Base-by-base conservation (phyloP, 305 asterid species). In the Fraxinus velutina region DNA sequence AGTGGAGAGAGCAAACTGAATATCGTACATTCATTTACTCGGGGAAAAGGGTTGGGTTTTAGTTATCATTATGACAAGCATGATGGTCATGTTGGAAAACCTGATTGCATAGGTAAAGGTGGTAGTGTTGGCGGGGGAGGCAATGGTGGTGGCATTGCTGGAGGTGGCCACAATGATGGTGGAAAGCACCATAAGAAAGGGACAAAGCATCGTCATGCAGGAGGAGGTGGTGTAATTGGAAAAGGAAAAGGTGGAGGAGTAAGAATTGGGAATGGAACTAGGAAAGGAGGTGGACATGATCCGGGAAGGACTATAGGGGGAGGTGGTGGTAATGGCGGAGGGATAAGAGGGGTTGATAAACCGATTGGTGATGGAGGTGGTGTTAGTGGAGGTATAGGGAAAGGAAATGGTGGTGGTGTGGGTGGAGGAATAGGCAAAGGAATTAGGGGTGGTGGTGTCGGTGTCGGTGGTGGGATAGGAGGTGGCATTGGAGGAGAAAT, bases 101-200 rank as follows among this genome's bases (percentile, higher is more conserved):
- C 86, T 75, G 88, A 83, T 66, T 87, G 90, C 22, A 6, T 72
- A 19, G 87, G 84, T 29, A 83, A 55, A 68, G 86, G 88, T 64
- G 79, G 70, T 47, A 42, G 78, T 6, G 80, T 83, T 0, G 81
- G 70, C 0, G 72, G 55, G 0, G 74, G 47, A 0, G 78, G 47
- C 4, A 76, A 50, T 0, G 86, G 86, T 52, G 47, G 47, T 15
- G 34, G 47, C 1, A 19, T 1, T 60, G 80, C 73, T 0, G 86
- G 83, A 2, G 77, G 83, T 15, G 77, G 84, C 47, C 82, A 78
- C 1, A 34, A 57, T 62, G 82, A 36, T 21, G 73, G 74, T 13
- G 78, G 50, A 76, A 75, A 83, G 73, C 84, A 72, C 76, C 87
- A 79, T 75, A 77, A 66, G 75, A 82, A 84, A 62, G 81, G 87